Evolutionary conservation across 345 rosid species (phyloP).

Genomic region (Moricandia arvensis): DNA sequence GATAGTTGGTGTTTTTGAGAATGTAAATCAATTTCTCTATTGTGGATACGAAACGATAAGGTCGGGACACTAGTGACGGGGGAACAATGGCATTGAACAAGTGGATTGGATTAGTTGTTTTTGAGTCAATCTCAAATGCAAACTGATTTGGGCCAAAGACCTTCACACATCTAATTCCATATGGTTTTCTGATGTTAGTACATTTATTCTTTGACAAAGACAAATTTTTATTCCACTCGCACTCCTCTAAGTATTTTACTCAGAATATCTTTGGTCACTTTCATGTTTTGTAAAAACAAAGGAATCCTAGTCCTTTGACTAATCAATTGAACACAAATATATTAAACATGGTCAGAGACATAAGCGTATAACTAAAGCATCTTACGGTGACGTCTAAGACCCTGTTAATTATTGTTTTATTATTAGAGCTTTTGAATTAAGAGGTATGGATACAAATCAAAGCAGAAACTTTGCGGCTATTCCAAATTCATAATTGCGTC

Average conservation of each 20-base stretch:
- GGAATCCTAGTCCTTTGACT: neutral
- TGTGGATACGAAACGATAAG: slow-evolving; percentile 4
- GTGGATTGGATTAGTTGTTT: slow-evolving; percentile 21
- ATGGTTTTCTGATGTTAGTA: neutral
- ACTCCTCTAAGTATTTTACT: neutral
- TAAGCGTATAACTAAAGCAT: neutral
- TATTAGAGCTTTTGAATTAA: neutral
- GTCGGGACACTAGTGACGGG: neutral
- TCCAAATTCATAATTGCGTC: neutral
- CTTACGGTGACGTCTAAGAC: neutral
- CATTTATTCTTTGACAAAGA: slow-evolving; percentile 14
- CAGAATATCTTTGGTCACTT: neutral
- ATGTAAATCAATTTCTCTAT: neutral
- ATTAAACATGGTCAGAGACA: neutral
- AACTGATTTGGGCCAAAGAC: neutral
- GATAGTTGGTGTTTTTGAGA: slow-evolving; percentile 19
- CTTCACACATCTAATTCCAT: neutral
- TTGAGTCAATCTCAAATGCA: neutral
- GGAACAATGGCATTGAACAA: slow-evolving; percentile 15
- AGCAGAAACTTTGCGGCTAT: slow-evolving; percentile 28
- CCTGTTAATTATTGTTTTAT: neutral
- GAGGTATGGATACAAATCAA: slow-evolving; percentile 31
- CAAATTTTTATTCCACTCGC: no score
- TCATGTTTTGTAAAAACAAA: neutral
- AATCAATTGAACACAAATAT: neutral